Conservation (phyloP, 1,139 yeast species). For the Magnusiomyces suaveolens region DNA sequence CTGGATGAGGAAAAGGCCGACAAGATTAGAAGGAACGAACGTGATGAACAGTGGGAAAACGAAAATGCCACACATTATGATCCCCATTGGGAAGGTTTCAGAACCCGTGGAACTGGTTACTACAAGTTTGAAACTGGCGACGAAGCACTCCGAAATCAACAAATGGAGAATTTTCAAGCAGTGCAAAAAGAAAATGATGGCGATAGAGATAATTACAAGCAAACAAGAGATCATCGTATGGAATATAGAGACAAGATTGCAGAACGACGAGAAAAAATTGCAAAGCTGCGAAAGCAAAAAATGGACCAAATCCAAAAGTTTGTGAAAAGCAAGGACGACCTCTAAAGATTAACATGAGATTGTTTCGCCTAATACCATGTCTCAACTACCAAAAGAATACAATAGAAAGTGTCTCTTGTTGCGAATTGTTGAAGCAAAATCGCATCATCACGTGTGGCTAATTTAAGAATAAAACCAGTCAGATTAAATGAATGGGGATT, state of each 20-base stretch:
- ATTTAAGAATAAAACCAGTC: no score
- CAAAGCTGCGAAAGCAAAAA: neutral
- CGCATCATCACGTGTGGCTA: no score
- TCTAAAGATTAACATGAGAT: neutral
- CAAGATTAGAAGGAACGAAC: conserved; percentile 4
- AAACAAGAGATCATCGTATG: neutral
- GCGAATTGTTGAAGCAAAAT: no score
- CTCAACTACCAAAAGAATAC: neutral
- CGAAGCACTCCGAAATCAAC: conserved; percentile 4
- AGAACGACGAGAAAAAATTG: neutral
- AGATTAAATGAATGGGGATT: no score
- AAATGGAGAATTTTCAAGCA: conserved; percentile 7
- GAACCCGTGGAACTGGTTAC: conserved; percentile 13
- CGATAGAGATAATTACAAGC: neutral
- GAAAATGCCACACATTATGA: conserved; percentile 10
- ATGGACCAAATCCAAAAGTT: neutral
- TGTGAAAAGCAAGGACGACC: neutral
- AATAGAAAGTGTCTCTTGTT: no score
- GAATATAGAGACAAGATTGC: neutral
- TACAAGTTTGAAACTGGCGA: conserved; percentile 9
- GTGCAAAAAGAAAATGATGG: neutral
- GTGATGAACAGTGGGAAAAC: neutral
- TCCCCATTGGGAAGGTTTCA: conserved; percentile 11
- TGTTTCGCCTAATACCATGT: neutral
- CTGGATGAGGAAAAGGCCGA: conserved; percentile 9